Conservation (phyloP, 1,284 basidiomycete genomes). For the Naganishia cerealis region DNA sequence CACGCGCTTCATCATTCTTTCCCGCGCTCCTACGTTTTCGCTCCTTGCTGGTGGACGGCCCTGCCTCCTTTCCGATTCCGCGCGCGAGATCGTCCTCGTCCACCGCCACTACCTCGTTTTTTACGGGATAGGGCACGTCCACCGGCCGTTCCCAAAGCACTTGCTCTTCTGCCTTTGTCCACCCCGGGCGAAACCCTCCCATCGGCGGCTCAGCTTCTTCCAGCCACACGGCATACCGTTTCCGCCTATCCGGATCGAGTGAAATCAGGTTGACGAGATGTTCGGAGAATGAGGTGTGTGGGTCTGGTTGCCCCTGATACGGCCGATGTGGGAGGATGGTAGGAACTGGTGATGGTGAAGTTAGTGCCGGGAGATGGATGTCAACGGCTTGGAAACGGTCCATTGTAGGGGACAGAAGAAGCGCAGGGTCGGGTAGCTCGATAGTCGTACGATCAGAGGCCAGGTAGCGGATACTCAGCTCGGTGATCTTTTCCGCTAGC, state of each 20-base stretch:
- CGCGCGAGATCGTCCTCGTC: conserved; percentile 6
- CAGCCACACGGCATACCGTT: conserved; percentile 37
- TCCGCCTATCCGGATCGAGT: conserved; percentile 20
- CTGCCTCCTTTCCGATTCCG: neutral
- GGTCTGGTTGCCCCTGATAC: conserved; percentile 12
- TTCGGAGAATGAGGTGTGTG: conserved; percentile 30
- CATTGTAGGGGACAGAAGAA: conserved; percentile 36
- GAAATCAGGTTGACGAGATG: conserved; percentile 34
- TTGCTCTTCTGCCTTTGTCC: conserved; percentile 12
- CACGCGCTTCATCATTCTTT: neutral
- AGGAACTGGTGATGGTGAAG: conserved; percentile 14
- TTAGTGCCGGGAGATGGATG: conserved; percentile 35
- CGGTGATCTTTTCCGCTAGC: conserved; percentile 32
- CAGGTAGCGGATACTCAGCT: conserved; percentile 39
- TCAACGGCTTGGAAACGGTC: conserved; percentile 36
- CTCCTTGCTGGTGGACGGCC: conserved; percentile 3
- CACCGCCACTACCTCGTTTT: neutral
- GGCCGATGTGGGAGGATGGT: conserved; percentile 7
- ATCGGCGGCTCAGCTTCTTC: conserved; percentile 27
- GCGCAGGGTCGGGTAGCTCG: conserved; percentile 21
- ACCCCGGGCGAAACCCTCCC: conserved; percentile 32
- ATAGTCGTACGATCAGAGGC: conserved; percentile 7
- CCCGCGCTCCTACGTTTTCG: conserved; percentile 5
- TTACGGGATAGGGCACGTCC: neutral
- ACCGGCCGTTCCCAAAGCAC: conserved; percentile 20